A percentile compares a stretch with the other conserved stretches of the same genome.
Conservation (phyloP, 2,329 filamentous ascomycete genomes). For the Amauroascus niger region DNA sequence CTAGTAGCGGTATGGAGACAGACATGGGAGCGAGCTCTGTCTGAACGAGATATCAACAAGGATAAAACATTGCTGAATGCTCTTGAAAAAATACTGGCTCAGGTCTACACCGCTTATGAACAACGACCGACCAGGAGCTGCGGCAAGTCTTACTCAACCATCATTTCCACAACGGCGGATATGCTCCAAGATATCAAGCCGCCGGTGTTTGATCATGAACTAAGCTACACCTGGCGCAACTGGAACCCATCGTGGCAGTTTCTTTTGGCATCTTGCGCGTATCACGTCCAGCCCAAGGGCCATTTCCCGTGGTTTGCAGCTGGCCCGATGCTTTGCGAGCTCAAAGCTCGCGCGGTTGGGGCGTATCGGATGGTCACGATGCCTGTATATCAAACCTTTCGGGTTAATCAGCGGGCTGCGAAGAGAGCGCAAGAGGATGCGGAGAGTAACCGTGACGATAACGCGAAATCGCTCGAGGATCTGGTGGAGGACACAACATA, state of each 20-base stretch:
- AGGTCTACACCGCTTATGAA: slow-evolving; percentile 18
- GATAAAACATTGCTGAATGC: slow-evolving; percentile 15
- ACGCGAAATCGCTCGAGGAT: neutral
- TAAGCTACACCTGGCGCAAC: slow-evolving; percentile 30
- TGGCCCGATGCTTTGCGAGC: slow-evolving; percentile 23
- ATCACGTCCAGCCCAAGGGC: slow-evolving; percentile 17
- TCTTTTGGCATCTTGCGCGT: slow-evolving; percentile 34
- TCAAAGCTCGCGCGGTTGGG: slow-evolving; percentile 22
- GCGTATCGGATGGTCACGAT: slow-evolving; percentile 5
- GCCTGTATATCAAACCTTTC: slow-evolving; percentile 8
- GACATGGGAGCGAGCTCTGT: slow-evolving; percentile 19
- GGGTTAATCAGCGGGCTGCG: slow-evolving; percentile 11
- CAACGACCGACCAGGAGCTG: slow-evolving; percentile 11
- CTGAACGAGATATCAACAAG: slow-evolving; percentile 4
- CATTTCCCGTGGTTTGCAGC: slow-evolving; percentile 22
- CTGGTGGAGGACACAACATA: neutral
- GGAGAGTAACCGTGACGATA: neutral
- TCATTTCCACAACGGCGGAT: slow-evolving; percentile 25
- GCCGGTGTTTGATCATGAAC: slow-evolving; percentile 25
- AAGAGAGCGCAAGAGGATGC: slow-evolving; percentile 8
- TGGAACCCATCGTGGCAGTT: slow-evolving; percentile 26
- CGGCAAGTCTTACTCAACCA: slow-evolving; percentile 18
- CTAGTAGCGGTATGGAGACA: slow-evolving; percentile 28
- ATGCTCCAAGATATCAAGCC: slow-evolving; percentile 25
- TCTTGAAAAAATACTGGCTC: slow-evolving; percentile 18